These are phyloP conservation scores for Calonectria pauciramosa DNA, from an alignment of 2,329 filamentous ascomycete genomes.

Conservation along the genomic window DNA sequence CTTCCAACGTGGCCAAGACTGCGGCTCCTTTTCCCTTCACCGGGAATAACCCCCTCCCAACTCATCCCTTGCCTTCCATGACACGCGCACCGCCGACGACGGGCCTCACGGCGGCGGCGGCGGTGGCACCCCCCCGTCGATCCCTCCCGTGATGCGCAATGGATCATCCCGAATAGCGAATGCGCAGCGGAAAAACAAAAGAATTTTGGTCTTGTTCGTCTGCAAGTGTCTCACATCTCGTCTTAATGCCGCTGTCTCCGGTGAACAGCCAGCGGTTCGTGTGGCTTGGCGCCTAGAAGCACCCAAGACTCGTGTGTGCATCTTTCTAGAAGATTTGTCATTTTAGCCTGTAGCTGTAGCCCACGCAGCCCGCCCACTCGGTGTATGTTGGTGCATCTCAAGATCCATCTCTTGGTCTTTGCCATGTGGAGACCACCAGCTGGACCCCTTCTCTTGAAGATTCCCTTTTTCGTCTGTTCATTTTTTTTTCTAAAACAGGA, in stretches of 20 bases:
- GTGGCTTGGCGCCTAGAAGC: constrained; percentile 2
- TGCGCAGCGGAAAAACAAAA: constrained; percentile 8
- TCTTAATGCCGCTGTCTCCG: background rate
- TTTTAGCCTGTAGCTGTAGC: background rate
- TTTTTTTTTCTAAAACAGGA: background rate
- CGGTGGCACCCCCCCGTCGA: background rate
- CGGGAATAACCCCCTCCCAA: constrained; percentile 7
- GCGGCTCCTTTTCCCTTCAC: background rate
- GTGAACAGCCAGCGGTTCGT: background rate
- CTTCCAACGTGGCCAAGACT: background rate
- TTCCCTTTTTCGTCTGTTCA: background rate
- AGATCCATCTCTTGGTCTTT: background rate
- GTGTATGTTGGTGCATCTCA: background rate
- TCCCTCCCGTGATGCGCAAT: background rate
- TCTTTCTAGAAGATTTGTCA: background rate
- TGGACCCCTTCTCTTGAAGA: background rate
- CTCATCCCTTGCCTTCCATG: too few relatives aligned
- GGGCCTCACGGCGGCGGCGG: background rate
- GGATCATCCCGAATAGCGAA: background rate
- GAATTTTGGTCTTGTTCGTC: background rate
- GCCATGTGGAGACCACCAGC: background rate
- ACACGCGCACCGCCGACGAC: background rate
- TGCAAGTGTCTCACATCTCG: background rate
- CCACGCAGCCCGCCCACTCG: background rate
- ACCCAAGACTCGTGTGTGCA: background rate